Conservation (phyloP, 805 yeast species). For the Yamadazyma akitaensis region DNA sequence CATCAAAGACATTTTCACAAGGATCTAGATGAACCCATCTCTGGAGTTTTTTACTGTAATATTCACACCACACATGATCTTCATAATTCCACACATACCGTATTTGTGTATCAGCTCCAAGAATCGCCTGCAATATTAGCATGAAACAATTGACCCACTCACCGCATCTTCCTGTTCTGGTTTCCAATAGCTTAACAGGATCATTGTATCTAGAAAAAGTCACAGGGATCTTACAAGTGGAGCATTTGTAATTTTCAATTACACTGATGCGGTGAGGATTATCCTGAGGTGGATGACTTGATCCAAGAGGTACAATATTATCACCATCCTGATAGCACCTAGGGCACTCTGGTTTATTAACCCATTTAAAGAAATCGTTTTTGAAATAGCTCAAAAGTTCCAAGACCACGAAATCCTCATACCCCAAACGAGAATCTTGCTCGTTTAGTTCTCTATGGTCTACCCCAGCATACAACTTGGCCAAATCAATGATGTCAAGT, state of each 20-base stretch:
- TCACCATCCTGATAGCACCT: slow-evolving; percentile 40
- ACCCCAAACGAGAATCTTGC: slow-evolving; percentile 15
- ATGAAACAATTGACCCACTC: slow-evolving; percentile 92
- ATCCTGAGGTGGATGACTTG: slow-evolving; percentile 31
- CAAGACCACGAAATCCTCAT: slow-evolving; percentile 35
- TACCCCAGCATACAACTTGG: slow-evolving; percentile 54
- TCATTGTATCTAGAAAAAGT: slow-evolving; percentile 78
- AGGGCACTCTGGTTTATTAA: slow-evolving; percentile 63
- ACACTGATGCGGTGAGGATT: slow-evolving; percentile 46
- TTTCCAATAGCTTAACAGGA: slow-evolving; percentile 56
- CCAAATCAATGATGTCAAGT: slow-evolving; percentile 61
- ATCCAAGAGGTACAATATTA: slow-evolving; percentile 38
- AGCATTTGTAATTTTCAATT: slow-evolving; percentile 66
- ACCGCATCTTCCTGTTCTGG: slow-evolving; percentile 82
- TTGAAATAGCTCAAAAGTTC: slow-evolving; percentile 51
- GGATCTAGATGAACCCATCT: slow-evolving; percentile 89
- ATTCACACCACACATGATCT: slow-evolving; percentile 97
- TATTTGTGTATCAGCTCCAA: slow-evolving; percentile 34
- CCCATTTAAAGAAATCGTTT: slow-evolving; percentile 79
- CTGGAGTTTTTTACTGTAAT: slow-evolving; percentile 54
- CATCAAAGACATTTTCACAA: slow-evolving; percentile 83
- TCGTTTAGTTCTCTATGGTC: slow-evolving; percentile 43
- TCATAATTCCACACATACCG: slow-evolving; percentile 86
- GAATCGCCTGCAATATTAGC: slow-evolving; percentile 61
- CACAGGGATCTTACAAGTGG: slow-evolving; percentile 41